phyloP scores from a whole-genome alignment of 2,329 filamentous ascomycete genomes.

The Botrytis galanthina region DNA sequence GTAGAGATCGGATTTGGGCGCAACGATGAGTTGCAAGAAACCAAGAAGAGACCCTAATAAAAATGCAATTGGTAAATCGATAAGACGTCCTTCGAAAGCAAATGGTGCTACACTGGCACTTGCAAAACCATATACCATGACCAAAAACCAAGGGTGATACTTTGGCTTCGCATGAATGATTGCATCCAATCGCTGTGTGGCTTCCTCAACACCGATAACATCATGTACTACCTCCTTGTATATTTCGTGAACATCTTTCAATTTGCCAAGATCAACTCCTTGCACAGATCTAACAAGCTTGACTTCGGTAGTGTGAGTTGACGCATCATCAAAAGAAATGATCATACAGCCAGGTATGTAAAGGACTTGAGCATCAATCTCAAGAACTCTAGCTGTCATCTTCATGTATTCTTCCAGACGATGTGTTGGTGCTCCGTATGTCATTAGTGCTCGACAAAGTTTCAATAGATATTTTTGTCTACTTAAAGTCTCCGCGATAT shows the following conservation, averaged over 20 bases:
- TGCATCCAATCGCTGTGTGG: slow-evolving; percentile 58
- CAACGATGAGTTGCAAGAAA: slow-evolving; percentile 66
- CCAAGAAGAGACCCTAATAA: slow-evolving; percentile 68
- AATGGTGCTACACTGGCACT: slow-evolving; percentile 72
- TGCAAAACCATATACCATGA: slow-evolving; percentile 69
- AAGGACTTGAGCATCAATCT: slow-evolving; percentile 84
- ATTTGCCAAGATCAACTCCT: slow-evolving; percentile 70
- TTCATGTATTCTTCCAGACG: slow-evolving; percentile 88
- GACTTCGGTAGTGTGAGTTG: slow-evolving; percentile 75
- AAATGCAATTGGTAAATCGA: slow-evolving; percentile 72
- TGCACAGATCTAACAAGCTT: slow-evolving; percentile 68
- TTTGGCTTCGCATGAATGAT: slow-evolving; percentile 49
- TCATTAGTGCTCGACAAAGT: slow-evolving; percentile 83
- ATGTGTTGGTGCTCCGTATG: slow-evolving; percentile 87
- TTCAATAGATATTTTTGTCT: slow-evolving; percentile 81
- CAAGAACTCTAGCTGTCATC: slow-evolving; percentile 84
- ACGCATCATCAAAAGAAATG: slow-evolving; percentile 77
- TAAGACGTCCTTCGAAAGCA: slow-evolving; percentile 67
- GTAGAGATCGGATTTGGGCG: slow-evolving; percentile 66
- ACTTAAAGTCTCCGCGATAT: slow-evolving; percentile 67
- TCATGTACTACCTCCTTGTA: slow-evolving; percentile 84
- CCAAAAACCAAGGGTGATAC: slow-evolving; percentile 50
- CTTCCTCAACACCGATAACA: slow-evolving; percentile 68
- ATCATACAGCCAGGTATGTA: slow-evolving; percentile 95
- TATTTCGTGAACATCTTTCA: slow-evolving; percentile 71